Percentiles rank a stretch among this genome's conserved stretches.
These are phyloP conservation scores for Ciborinia camelliae DNA, from an alignment of 2,329 filamentous ascomycete species.

Conservation along the genomic window DNA sequence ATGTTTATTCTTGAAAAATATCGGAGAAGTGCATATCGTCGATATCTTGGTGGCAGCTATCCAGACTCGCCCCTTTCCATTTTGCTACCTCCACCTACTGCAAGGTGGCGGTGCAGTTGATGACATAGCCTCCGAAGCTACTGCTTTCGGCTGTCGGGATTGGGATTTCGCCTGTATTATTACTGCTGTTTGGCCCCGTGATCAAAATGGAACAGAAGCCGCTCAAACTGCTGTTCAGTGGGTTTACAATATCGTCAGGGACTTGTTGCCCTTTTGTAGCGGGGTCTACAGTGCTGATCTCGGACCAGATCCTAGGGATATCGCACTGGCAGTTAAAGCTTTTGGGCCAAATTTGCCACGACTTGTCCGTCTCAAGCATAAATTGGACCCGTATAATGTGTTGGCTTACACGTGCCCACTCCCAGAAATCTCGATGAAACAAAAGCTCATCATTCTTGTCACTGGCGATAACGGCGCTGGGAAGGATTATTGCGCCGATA, in stretches of 20 bases:
- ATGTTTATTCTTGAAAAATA: slow-evolving; percentile 55
- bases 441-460: slow-evolving; percentile 50
- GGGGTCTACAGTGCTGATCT: slow-evolving; percentile 61
- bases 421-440: slow-evolving; percentile 36
- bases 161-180: slow-evolving; percentile 64
- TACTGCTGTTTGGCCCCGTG: slow-evolving; percentile 58
- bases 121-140: slow-evolving; percentile 44
- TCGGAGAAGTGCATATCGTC: slow-evolving; percentile 40
- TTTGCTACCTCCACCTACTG: slow-evolving; percentile 61
- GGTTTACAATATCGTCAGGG: slow-evolving; percentile 52
- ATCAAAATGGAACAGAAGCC: slow-evolving; percentile 46
- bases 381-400: slow-evolving; percentile 48
- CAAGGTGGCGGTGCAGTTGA: slow-evolving; percentile 55
- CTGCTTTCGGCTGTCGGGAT: slow-evolving; percentile 60
- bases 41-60: slow-evolving; percentile 46
- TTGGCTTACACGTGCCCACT: slow-evolving; percentile 56
- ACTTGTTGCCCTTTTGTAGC: slow-evolving; percentile 48
- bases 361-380: slow-evolving; percentile 50
- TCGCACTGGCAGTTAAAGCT: slow-evolving; percentile 47
- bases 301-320: slow-evolving; percentile 58
- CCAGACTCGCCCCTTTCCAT: slow-evolving; percentile 32
- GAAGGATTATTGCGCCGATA: slow-evolving; percentile 57
- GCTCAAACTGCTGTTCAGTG: slow-evolving; percentile 45
- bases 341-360: slow-evolving; percentile 54
- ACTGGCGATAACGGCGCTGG: slow-evolving; percentile 51